These are phyloP conservation scores for Sisymbrium irio DNA, from an alignment of 345 rosid species.

Conservation along the genomic window DNA sequence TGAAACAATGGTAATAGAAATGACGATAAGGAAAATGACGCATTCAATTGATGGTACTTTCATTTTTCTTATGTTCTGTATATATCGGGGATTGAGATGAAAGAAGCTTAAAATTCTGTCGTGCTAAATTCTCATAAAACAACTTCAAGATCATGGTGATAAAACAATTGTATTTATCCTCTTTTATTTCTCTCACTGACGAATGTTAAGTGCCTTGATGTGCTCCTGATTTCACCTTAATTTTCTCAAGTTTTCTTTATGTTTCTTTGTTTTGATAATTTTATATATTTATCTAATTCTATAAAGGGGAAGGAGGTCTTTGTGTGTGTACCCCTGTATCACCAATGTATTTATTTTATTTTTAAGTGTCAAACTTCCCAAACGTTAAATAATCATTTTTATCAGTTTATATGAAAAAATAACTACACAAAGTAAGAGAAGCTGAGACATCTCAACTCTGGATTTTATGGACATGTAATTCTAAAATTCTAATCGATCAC, in stretches of 20 bases:
- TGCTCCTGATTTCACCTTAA: not conserved
- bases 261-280: not conserved
- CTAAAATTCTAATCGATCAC: not conserved
- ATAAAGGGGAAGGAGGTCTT: constrained; percentile 12
- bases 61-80: constrained; percentile 2
- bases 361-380: not conserved
- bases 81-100: not conserved
- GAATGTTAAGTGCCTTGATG: not conserved
- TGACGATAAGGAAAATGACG: not conserved
- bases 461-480: not conserved
- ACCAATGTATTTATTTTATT: not conserved
- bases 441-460: not conserved
- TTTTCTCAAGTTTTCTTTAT: constrained; percentile 14
- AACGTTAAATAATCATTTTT: not conserved
- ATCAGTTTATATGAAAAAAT: not conserved
- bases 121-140: not conserved
- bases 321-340: not conserved
- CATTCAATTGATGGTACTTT: not conserved
- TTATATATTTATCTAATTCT: not conserved
- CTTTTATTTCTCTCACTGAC: constrained; percentile 10
- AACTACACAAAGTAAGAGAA: not conserved
- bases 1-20: constrained; percentile 8
- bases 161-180: constrained; percentile 1
- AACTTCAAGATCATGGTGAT: not conserved
- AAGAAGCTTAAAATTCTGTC: not conserved